phyloP scores from a whole-genome alignment of 805 yeast genomes.

The Huiozyma naganishii region DNA sequence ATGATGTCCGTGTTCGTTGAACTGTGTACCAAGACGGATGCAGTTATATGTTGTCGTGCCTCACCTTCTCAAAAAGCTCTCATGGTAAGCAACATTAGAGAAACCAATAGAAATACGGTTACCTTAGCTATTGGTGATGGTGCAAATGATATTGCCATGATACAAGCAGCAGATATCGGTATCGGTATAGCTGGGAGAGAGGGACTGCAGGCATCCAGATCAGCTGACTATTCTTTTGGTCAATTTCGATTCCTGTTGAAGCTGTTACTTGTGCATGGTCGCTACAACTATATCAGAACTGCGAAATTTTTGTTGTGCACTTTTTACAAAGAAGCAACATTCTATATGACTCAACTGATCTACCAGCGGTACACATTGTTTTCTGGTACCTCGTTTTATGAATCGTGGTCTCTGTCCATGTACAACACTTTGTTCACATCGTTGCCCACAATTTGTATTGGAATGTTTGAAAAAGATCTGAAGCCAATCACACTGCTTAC shows the following conservation, averaged over 20 bases:
- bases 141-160: constrained; percentile 98
- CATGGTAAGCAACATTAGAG: constrained; percentile 75
- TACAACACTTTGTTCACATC: constrained; percentile 93
- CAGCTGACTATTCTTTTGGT: constrained; percentile 90
- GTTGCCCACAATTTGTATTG: constrained; percentile 79
- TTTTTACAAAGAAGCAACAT: constrained; percentile 85
- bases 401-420: constrained; percentile 95
- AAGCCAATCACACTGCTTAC: constrained; percentile 81
- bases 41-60: constrained; percentile 92
- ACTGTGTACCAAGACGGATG: constrained; percentile 75
- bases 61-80: constrained; percentile 93
- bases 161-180: constrained; percentile 96
- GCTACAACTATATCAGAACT: constrained; percentile 88
- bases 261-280: constrained; percentile 82
- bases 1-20: constrained; percentile 70
- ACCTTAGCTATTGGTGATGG: constrained; percentile 98
- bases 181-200: constrained; percentile 96
- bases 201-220: constrained; percentile 92
- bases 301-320: constrained; percentile 87
- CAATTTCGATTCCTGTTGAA: constrained; percentile 82
- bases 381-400: constrained; percentile 89
- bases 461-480: constrained; percentile 91
- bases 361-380: constrained; percentile 80
- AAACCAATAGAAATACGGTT: constrained; percentile 55
- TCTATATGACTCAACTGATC: constrained; percentile 78